A percentile compares a stretch with the other conserved stretches of the same genome.
Evolutionary conservation across 1,284 basidiomycete genomes (phyloP).

Genomic region (Phylloboletellus chloephorus): DNA sequence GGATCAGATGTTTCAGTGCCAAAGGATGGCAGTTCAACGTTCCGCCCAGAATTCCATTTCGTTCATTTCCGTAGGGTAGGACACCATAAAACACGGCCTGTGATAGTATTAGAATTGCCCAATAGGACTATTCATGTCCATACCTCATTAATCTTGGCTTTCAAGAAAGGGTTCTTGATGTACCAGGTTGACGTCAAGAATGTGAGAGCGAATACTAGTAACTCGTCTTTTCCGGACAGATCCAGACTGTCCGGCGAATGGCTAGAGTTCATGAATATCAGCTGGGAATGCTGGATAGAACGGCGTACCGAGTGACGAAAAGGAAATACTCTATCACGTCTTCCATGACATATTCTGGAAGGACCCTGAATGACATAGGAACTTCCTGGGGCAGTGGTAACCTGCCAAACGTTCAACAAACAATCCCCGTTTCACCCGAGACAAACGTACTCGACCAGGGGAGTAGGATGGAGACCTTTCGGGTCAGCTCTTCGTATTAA

Average conservation of each 20-base stretch:
- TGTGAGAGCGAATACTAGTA: conserved; percentile 87
- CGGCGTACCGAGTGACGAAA: conserved; percentile 71
- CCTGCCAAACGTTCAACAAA: conserved; percentile 38
- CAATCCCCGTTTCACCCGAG: not conserved
- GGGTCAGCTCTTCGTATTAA: conserved; percentile 92
- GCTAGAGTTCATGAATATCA: conserved; percentile 36
- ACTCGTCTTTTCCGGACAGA: conserved; percentile 76
- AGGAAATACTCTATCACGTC: conserved; percentile 89
- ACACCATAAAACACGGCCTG: conserved; percentile 84
- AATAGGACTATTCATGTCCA: not conserved
- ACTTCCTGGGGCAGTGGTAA: conserved; percentile 85
- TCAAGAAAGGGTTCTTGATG: conserved; percentile 98
- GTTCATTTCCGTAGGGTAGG: conserved; percentile 70
- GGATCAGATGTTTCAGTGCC: conserved; percentile 86
- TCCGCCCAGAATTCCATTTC: conserved; percentile 76
- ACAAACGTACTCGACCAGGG: conserved; percentile 55
- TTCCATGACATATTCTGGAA: conserved; percentile 94
- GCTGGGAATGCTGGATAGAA: conserved; percentile 1
- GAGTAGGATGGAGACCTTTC: conserved; percentile 69
- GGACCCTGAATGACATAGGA: conserved; percentile 77
- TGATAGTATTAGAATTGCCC: conserved; percentile 4
- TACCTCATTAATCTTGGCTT: conserved; percentile 95
- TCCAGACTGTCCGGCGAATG: conserved; percentile 78
- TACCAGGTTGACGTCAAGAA: conserved; percentile 95
- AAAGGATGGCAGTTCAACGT: conserved; percentile 81